Percentiles rank a stretch among this genome's conserved stretches.
Evolutionary conservation across 2,329 filamentous ascomycete species (phyloP).

Genomic region (Botrytis pseudocinerea): DNA sequence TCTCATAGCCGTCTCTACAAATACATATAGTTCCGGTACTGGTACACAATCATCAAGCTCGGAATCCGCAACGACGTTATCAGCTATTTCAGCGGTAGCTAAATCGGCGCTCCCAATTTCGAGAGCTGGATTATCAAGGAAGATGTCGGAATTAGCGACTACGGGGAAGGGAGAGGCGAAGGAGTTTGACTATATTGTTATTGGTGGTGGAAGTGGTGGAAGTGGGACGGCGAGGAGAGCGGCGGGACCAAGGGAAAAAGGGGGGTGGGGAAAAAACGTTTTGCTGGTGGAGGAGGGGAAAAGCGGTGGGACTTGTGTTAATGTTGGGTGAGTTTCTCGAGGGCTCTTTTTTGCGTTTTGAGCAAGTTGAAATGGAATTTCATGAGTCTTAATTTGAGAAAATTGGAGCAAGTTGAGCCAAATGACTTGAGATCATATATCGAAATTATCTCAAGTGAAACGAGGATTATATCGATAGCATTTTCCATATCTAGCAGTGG

Average conservation of each 20-base stretch:
- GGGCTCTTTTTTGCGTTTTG: neutral
- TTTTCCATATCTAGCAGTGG: neutral
- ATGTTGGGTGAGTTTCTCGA: conserved; percentile 49
- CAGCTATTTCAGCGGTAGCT: conserved; percentile 13
- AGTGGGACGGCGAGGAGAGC: conserved; percentile 51
- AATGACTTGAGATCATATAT: neutral
- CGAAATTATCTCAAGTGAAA: neutral
- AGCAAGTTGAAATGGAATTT: neutral
- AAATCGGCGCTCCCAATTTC: conserved; percentile 25
- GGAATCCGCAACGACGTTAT: conserved; percentile 21
- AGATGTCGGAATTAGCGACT: neutral
- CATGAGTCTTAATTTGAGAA: neutral
- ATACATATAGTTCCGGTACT: neutral
- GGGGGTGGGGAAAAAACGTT: conserved; percentile 53
- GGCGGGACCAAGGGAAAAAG: conserved; percentile 36
- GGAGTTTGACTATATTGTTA: conserved; percentile 54
- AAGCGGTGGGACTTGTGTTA: conserved; percentile 53
- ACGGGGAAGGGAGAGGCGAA: conserved; percentile 35
- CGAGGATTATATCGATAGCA: neutral
- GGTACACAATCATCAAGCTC: neutral
- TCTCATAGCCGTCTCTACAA: conserved; percentile 10
- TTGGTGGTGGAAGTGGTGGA: conserved; percentile 54
- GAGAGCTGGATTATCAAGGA: conserved; percentile 14
- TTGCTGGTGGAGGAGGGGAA: conserved; percentile 51
- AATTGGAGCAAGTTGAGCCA: neutral